Base-by-base conservation (phyloP, 768 basidiomycete genomes). In the Gloeopeniophorella convolvens region DNA sequence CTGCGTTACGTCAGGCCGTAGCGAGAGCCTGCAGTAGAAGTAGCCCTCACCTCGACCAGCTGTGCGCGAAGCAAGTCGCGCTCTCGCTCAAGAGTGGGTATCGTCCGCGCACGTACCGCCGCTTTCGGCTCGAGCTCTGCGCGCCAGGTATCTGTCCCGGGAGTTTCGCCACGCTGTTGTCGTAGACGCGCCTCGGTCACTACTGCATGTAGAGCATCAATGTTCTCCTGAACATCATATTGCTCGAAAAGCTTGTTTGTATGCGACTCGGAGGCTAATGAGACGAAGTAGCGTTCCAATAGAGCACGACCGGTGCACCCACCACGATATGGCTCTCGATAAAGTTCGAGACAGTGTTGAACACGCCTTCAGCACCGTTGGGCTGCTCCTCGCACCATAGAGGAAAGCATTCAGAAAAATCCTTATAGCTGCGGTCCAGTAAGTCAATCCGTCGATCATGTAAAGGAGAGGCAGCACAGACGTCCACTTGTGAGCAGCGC, bases 231-330 rank as follows among this genome's bases (percentile, higher is more conserved):
- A 1, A 85, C 79, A 43, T 77, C 72, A 59, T 84, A 82, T 47
- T 83, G 76, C 24, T 72, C 76, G 63, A 88, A 82, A n/a, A 89
- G 55, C 31, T 79, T 75, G 44, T 88, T 82, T 33, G 83, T 73
- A 53, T 82, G 78, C 31, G 76, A 75, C 85, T 88, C 45, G 5
- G 42, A 15, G 39, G 39, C 10, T 21, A 4, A 15, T 6, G 8
- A 16, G 11, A 45, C 12, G 13, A 2, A 15, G n/a, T 11, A 36
- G 18, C 28, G 37, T 15, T 9, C 7, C 1, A 48, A 36, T 20
- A 26, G n/a, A n/a, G 26, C 27, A n/a, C 20, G 27, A 48, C 2
- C 36, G 15, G 27, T n/a, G 6, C 28, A 48, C 60, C 50, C 48
- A 58, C 66, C 46, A 65, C 72, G 65, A 79, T 83, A 43, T 80